Conservation (phyloP, 2,329 filamentous ascomycete species). For the Hymenoscyphus linearis region DNA sequence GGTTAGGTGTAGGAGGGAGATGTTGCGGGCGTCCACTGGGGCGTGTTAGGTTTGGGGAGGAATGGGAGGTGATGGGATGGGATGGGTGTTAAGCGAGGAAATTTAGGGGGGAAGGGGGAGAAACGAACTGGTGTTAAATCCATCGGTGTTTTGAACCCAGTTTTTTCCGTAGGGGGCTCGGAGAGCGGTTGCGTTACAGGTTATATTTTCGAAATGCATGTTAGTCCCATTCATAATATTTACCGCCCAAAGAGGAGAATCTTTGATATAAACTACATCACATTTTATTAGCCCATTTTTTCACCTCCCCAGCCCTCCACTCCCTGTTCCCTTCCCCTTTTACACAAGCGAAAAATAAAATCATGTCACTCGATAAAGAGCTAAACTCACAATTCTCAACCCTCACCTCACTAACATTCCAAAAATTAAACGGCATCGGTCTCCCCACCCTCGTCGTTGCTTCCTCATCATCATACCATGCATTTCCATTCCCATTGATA, state of each 20-base stretch:
- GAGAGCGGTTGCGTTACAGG: conserved; percentile 44
- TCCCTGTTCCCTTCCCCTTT: neutral
- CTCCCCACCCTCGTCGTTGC: conserved; percentile 43
- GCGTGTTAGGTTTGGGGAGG: neutral
- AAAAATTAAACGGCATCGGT: conserved; percentile 54
- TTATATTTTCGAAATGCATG: conserved; percentile 46
- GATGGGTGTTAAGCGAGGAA: too few relatives aligned
- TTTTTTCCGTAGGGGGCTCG: conserved; percentile 46
- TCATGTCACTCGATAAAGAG: too few relatives aligned
- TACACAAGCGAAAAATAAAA: too few relatives aligned
- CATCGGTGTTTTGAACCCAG: conserved; percentile 54
- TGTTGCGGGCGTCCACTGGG: conserved; percentile 43
- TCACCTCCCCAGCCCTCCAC: neutral
- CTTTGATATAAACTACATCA: conserved; percentile 39
- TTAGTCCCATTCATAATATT: conserved; percentile 55
- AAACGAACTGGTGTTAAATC: conserved; percentile 44
- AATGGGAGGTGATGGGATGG: neutral
- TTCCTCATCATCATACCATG: conserved; percentile 47
- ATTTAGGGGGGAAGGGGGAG: neutral
- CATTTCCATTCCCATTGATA: conserved; percentile 49
- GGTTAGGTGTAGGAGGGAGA: conserved; percentile 44
- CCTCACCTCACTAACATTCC: conserved; percentile 50
- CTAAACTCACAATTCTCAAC: conserved; percentile 40
- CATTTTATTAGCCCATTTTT: neutral
- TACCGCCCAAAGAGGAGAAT: conserved; percentile 48